Evolutionary conservation across 1,284 basidiomycete genomes (phyloP).

Genomic region (Exobasidium cylindrosporum): DNA sequence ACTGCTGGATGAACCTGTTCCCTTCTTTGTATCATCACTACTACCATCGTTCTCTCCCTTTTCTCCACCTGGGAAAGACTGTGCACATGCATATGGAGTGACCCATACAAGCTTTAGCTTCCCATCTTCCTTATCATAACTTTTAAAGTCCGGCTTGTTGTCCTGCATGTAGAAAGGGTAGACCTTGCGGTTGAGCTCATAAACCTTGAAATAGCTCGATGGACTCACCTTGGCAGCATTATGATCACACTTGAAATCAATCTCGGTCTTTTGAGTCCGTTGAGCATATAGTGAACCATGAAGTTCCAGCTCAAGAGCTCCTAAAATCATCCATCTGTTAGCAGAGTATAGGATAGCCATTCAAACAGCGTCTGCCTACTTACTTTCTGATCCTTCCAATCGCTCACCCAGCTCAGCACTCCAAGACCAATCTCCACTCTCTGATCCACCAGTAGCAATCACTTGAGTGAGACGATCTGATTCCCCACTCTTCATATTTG

Average conservation of each 20-base stretch:
- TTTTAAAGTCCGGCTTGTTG: conserved; percentile 3
- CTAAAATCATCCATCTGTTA: not conserved
- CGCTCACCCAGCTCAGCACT: not conserved
- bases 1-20: not conserved
- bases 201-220: no score
- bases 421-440: not conserved
- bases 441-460: conserved; percentile 4
- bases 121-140: conserved; percentile 7
- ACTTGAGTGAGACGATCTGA: conserved; percentile 3
- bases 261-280: conserved; percentile 9
- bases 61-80: not conserved
- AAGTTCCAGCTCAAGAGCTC: conserved; percentile 1
- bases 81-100: conserved; percentile 9
- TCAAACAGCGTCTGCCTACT: no score
- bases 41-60: no score
- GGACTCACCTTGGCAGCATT: not conserved
- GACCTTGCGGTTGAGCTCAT: no score
- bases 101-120: conserved; percentile 4
- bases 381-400: conserved; percentile 6
- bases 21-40: not conserved
- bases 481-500: conserved; percentile 2
- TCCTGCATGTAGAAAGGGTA: not conserved
- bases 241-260: not conserved
- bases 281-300: not conserved
- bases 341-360: no score